Evolutionary conservation across 805 yeast species (phyloP).

Genomic region (Yarrowia sp.): DNA sequence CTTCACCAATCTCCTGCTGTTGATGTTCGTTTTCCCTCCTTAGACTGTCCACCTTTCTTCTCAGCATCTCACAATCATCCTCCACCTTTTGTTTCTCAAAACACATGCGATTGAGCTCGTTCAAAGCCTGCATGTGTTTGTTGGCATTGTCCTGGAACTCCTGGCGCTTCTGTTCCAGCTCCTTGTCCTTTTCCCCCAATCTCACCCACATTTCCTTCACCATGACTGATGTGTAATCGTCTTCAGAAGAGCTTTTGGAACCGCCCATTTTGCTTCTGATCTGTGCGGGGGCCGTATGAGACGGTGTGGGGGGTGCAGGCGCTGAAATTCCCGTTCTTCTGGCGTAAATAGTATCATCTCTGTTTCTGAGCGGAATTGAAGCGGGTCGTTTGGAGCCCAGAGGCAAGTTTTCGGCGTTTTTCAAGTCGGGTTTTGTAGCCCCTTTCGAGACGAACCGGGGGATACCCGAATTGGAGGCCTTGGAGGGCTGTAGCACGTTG

Average conservation of each 20-base stretch:
- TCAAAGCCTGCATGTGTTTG: conserved; percentile 20
- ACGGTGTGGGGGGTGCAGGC: background rate
- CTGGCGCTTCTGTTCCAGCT: conserved; percentile 13
- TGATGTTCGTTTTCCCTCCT: conserved; percentile 13
- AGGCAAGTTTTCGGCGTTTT: background rate
- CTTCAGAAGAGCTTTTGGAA: background rate
- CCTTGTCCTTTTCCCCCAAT: conserved; percentile 15
- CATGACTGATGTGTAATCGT: background rate
- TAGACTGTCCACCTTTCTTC: conserved; percentile 2
- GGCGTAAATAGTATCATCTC: conserved; percentile 10
- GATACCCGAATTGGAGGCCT: conserved; percentile 3
- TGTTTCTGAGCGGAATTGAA: background rate
- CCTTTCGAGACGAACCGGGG: conserved; percentile 7
- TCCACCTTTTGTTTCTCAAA: conserved; percentile 22
- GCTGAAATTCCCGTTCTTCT: background rate
- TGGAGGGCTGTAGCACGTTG: conserved; percentile 12
- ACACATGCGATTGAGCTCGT: conserved; percentile 1
- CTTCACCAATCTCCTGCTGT: background rate
- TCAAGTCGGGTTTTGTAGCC: background rate
- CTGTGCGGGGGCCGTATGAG: conserved; percentile 8
- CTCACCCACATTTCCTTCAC: conserved; percentile 11
- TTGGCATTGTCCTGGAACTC: conserved; percentile 22
- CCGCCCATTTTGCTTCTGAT: conserved; percentile 2
- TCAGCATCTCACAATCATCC: background rate
- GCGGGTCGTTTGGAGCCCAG: conserved; percentile 1